A percentile compares a stretch with the other conserved stretches of the same genome.
Evolutionary conservation across 208 protist species (phyloP).

Genomic region (Crithidia expoeki): DNA sequence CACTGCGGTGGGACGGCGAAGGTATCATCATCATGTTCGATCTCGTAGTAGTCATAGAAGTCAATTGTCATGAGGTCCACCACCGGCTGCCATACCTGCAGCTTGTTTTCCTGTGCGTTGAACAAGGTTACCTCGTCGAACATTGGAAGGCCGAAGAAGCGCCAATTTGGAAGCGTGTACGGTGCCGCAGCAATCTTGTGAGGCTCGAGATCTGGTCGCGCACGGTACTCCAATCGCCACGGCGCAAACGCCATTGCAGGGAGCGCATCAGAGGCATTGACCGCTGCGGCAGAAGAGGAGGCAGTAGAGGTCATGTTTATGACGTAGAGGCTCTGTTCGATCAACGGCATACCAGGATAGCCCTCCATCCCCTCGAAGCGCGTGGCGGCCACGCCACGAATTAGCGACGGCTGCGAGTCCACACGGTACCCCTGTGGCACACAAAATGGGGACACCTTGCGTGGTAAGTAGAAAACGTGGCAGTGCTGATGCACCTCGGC

Average conservation of each 20-base stretch:
- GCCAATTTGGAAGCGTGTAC: constrained; percentile 59
- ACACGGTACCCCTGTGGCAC: constrained; percentile 46
- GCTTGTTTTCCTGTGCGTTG: constrained; percentile 2
- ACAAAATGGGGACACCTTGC: constrained; percentile 33
- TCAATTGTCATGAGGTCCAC: constrained; percentile 63
- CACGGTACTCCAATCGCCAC: constrained; percentile 62
- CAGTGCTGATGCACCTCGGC: constrained; percentile 17
- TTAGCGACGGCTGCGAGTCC: constrained; percentile 19
- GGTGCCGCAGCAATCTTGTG: constrained; percentile 46
- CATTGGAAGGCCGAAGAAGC: constrained; percentile 71
- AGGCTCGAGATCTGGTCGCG: constrained; percentile 33
- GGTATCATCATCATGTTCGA: constrained; percentile 35
- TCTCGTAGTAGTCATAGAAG: constrained; percentile 75
- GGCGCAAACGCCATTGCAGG: constrained; percentile 28
- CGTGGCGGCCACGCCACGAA: constrained; percentile 54
- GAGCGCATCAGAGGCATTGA: background rate
- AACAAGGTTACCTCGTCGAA: constrained; percentile 63
- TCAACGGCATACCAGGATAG: constrained; percentile 26
- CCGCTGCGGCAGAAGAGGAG: background rate
- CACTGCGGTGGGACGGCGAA: constrained; percentile 60
- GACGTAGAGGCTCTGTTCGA: constrained; percentile 39
- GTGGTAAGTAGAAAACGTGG: constrained; percentile 30
- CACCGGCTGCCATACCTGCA: constrained; percentile 30
- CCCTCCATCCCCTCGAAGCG: constrained; percentile 52
- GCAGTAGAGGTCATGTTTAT: constrained; percentile 16